Base-by-base conservation (phyloP, 2,329 filamentous ascomycete genomes). In the Fusarium caatingaense region DNA sequence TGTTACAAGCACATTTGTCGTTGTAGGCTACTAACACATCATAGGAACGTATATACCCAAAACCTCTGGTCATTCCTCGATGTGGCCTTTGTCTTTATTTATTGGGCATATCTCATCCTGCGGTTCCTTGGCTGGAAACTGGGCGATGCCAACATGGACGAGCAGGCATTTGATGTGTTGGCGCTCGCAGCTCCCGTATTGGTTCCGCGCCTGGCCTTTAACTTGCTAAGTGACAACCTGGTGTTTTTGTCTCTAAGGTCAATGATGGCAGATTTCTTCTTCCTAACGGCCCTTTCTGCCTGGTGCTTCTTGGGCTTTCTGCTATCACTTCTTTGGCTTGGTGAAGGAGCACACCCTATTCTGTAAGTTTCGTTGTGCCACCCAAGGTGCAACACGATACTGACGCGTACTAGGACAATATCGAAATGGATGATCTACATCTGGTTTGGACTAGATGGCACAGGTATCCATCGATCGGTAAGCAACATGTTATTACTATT, bases 341-440 rank as follows among this genome's bases (percentile, higher is more conserved):
- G 89, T 63, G 86, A 92, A 69, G 89, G 88, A 21, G 79, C 80
- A 1, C 89, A 91, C 56, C 82, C 86, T 54, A 79, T 90, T 7
- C 81, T 92, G 79, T 86, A 79, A 71, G 83, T 78, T 10, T n/a
- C 28, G 7, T 18, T n/a, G 23, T 15, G 27, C 25, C 10, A 25
- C 28, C 23, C 16, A 16, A 16, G 27, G n/a, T 53, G 27, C 10
- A 32, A 18, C 18, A 32, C 41, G 56, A 8, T 66, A 46, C 61
- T 73, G 6, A 74, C 47, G 41, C 28, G 16, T 32, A 25, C 15
- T 48, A 87, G 84, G 7, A 92, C 90, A 2, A 94, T 96, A 66
- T 89, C 89, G 46, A 94, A 94, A 79, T 97, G 93, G 93, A 95
- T 97, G 92, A 87, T 96, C 3, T 96, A 92, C 87, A 94, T 97